phyloP scores from a whole-genome alignment of 176 grass and related monocot genomes.

The Leersia perrieri region DNA sequence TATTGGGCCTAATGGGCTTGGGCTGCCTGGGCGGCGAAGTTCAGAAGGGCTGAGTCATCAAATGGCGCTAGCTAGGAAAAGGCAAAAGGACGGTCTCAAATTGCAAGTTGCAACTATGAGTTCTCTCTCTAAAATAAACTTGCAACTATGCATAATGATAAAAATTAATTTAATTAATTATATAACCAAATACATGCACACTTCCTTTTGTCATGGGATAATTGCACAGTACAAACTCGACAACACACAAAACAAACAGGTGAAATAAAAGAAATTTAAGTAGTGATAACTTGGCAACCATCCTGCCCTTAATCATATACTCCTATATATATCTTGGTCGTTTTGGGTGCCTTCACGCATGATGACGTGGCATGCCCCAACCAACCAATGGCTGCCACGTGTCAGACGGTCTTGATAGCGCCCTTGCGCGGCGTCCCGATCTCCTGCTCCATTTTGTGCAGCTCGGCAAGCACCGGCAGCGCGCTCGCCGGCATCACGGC shows the following conservation, averaged over 20 bases:
- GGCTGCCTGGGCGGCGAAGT: neutral
- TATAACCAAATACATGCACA: neutral
- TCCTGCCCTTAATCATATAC: neutral
- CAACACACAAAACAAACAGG: neutral
- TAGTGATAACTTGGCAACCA: no score
- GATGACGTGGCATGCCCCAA: neutral
- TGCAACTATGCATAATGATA: neutral
- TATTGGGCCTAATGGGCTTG: neutral
- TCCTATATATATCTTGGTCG: no score
- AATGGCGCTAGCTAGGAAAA: neutral
- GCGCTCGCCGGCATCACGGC: conserved; percentile 48
- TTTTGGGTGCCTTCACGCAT: neutral
- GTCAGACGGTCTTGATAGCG: conserved; percentile 36
- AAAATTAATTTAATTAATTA: neutral
- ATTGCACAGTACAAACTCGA: neutral
- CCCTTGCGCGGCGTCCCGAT: conserved; percentile 40
- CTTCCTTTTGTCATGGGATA: neutral
- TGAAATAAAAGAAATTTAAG: neutral
- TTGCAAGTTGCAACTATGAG: neutral
- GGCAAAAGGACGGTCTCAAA: neutral
- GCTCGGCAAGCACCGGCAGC: conserved; percentile 54
- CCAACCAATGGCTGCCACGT: neutral
- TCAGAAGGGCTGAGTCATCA: neutral
- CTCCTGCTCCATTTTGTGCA: conserved; percentile 55
- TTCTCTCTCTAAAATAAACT: no score